phyloP scores from a whole-genome alignment of 2,329 filamentous ascomycete species.

The Cercospora zeae-maydis region DNA sequence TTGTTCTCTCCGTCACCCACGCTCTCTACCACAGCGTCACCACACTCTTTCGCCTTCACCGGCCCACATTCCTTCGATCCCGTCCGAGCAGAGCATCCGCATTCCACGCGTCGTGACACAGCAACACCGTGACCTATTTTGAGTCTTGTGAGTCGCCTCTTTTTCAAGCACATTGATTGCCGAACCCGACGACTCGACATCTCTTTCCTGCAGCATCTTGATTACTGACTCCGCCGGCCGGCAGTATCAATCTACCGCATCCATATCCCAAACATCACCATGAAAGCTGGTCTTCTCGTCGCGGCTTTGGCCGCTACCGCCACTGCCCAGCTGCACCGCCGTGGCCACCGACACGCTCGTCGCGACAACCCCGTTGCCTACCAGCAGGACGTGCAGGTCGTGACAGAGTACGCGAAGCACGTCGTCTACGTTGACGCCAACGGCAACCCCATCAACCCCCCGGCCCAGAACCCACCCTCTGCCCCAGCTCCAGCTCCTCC shows the following conservation, averaged over 20 bases:
- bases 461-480: slow-evolving; percentile 12
- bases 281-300: slow-evolving; percentile 34
- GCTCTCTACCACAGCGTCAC: slow-evolving; percentile 1
- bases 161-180: too few relatives aligned
- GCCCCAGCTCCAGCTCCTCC: slow-evolving; percentile 7
- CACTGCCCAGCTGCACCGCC: slow-evolving; percentile 32
- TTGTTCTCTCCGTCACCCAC: slow-evolving; percentile 3
- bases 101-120: slow-evolving; percentile 14
- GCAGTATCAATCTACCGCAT: slow-evolving; percentile 18
- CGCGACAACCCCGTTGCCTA: slow-evolving; percentile 29
- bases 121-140: slow-evolving; percentile 8
- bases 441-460: slow-evolving; percentile 48
- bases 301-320: slow-evolving; percentile 28
- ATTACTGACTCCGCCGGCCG: slow-evolving; percentile 28
- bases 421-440: slow-evolving; percentile 60
- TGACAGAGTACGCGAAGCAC: slow-evolving; percentile 47
- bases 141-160: slow-evolving; percentile 15
- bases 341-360: slow-evolving; percentile 37
- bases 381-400: slow-evolving; percentile 35
- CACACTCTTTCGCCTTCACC: not conserved
- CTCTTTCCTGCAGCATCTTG: not conserved
- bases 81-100: slow-evolving; percentile 3
- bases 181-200: too few relatives aligned
- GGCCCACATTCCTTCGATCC: slow-evolving; percentile 16
- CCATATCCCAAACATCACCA: slow-evolving; percentile 23